Percentiles rank a stretch among this genome's conserved stretches.
These are phyloP conservation scores for Earliella scabrosa DNA, from an alignment of 1,284 basidiomycete genomes.

Conservation along the genomic window DNA sequence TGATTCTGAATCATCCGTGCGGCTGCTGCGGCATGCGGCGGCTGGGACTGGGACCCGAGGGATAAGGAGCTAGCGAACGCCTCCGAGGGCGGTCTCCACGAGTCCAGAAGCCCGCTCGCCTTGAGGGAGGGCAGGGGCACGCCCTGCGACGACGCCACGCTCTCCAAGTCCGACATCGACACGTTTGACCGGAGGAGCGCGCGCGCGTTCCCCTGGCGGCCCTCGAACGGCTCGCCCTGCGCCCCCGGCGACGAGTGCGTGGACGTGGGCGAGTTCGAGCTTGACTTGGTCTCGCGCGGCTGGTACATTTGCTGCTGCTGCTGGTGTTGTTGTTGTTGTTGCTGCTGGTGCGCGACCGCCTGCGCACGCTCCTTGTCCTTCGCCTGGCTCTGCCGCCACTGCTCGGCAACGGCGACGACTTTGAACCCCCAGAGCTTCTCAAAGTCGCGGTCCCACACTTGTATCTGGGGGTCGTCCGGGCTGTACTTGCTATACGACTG, in stretches of 20 bases:
- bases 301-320: slow-evolving; percentile 14
- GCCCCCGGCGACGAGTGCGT: slow-evolving; percentile 14
- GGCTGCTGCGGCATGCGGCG: not conserved
- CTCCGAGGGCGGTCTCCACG: slow-evolving; percentile 38
- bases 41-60: slow-evolving; percentile 16
- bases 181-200: slow-evolving; percentile 22
- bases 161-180: slow-evolving; percentile 18
- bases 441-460: slow-evolving; percentile 60
- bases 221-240: slow-evolving; percentile 14
- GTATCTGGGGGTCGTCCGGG: slow-evolving; percentile 54
- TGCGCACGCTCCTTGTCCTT: slow-evolving; percentile 22
- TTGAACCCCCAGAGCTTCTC: slow-evolving; percentile 64
- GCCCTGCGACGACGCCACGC: slow-evolving; percentile 2
- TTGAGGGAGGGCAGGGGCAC: slow-evolving; percentile 64
- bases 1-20: not conserved
- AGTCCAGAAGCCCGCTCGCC: slow-evolving; percentile 70
- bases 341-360: slow-evolving; percentile 15
- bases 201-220: slow-evolving; percentile 20
- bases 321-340: slow-evolving; percentile 12
- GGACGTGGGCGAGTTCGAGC: slow-evolving; percentile 17
- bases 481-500: slow-evolving; percentile 72
- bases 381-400: slow-evolving; percentile 36
- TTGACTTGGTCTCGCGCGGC: slow-evolving; percentile 10
- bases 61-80: slow-evolving; percentile 28
- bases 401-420: slow-evolving; percentile 34